Evolutionary conservation across 768 basidiomycete genomes (phyloP).

Genomic region (Leccinum rimulosum): DNA sequence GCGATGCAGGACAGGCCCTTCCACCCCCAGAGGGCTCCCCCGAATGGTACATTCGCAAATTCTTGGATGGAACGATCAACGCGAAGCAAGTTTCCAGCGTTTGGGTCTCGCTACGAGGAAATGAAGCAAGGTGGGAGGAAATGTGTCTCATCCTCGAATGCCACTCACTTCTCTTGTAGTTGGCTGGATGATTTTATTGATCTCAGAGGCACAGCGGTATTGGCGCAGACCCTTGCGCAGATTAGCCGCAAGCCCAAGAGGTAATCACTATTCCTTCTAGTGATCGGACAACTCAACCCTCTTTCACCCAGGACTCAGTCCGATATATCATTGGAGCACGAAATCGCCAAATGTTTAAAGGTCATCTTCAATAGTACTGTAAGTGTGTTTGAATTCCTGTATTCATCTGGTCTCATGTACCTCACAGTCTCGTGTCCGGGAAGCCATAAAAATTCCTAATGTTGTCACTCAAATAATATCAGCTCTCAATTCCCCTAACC

Average conservation of each 20-base stretch:
- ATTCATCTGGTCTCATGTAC: slow-evolving; percentile 10
- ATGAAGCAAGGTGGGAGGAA: slow-evolving; percentile 66
- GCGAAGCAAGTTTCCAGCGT: slow-evolving; percentile 76
- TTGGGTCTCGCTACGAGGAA: slow-evolving; percentile 73
- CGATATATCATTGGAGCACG: slow-evolving; percentile 78
- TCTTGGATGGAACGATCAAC: slow-evolving; percentile 83
- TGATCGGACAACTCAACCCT: neutral
- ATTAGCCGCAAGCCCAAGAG: slow-evolving; percentile 72
- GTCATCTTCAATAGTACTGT: slow-evolving; percentile 72
- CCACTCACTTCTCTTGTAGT: slow-evolving; percentile 38
- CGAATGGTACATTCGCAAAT: slow-evolving; percentile 91
- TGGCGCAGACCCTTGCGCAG: slow-evolving; percentile 74
- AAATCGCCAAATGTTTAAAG: slow-evolving; percentile 84
- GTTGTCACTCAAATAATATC: slow-evolving; percentile 79
- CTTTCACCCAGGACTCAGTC: slow-evolving; percentile 28
- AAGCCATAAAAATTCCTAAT: slow-evolving; percentile 69
- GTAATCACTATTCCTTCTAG: slow-evolving; percentile 35
- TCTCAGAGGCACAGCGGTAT: slow-evolving; percentile 79
- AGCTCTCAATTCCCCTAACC: slow-evolving; percentile 76
- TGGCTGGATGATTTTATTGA: slow-evolving; percentile 79
- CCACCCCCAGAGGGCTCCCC: slow-evolving; percentile 68
- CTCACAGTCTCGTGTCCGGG: slow-evolving; percentile 58
- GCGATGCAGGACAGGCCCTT: slow-evolving; percentile 53
- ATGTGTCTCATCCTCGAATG: neutral
- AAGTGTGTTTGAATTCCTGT: slow-evolving; percentile 21